Percentiles rank a stretch among this genome's conserved stretches.
Conservation (phyloP, 345 rosid species). For the Carallia brachiata region DNA sequence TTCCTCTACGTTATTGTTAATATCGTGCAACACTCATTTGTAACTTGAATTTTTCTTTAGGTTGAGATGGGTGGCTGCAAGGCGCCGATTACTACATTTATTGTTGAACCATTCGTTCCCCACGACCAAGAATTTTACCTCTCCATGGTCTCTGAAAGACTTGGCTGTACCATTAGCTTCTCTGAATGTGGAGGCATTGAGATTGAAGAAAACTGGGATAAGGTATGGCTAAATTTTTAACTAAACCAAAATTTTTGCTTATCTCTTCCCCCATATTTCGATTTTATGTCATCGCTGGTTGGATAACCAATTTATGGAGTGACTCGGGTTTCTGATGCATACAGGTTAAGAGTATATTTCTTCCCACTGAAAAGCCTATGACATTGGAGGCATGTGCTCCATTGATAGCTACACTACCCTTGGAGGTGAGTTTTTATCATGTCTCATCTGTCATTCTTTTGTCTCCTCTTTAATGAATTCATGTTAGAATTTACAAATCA, state of each 20-base stretch:
- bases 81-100: conserved; percentile 90
- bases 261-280: conserved; percentile 3
- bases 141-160: conserved; percentile 86
- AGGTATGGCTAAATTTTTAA: conserved; percentile 37
- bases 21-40: background rate
- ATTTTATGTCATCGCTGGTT: background rate
- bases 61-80: conserved; percentile 93
- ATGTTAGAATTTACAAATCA: too few species aligned
- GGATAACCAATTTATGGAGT: conserved; percentile 6
- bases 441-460: background rate
- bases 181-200: conserved; percentile 98
- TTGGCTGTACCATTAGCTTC: conserved; percentile 79
- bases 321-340: conserved; percentile 11
- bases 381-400: conserved; percentile 80
- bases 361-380: conserved; percentile 73
- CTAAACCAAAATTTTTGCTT: background rate
- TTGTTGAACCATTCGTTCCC: conserved; percentile 92
- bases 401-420: conserved; percentile 89
- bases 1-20: too few species aligned
- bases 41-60: conserved; percentile 31
- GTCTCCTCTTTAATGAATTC: background rate
- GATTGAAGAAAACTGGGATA: conserved; percentile 98
- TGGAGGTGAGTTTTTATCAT: conserved; percentile 55
- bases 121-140: conserved; percentile 87
- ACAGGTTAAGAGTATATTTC: conserved; percentile 81